Percentiles rank a stretch among this genome's conserved stretches.
These are phyloP conservation scores for Sarcomyxa edulis DNA, from an alignment of 768 basidiomycete species.

Conservation along the genomic window DNA sequence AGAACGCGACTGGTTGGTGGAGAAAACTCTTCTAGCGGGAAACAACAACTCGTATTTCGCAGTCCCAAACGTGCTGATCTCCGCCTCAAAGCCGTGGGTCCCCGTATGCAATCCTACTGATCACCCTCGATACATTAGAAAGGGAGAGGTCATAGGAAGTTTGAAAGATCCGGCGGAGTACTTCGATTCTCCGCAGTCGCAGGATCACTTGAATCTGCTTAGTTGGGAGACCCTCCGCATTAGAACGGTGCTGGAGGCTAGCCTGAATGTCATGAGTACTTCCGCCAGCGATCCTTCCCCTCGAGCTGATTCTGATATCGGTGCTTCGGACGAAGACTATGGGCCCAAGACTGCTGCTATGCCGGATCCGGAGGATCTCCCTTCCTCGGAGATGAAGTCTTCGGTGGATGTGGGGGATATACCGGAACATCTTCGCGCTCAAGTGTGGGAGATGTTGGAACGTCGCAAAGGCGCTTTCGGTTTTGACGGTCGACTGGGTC, in stretches of 20 bases:
- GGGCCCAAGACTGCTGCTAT: slow-evolving; percentile 17
- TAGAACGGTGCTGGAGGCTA: slow-evolving; percentile 1
- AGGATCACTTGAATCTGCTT: neutral
- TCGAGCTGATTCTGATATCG: slow-evolving; percentile 3
- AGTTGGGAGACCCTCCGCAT: too few relatives aligned
- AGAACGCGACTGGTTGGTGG: too few relatives aligned
- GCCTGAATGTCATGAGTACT: slow-evolving; percentile 3
- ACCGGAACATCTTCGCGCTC: slow-evolving; percentile 2
- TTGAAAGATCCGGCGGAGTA: slow-evolving; percentile 3
- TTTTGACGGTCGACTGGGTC: too few relatives aligned
- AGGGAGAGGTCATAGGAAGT: slow-evolving; percentile 10
- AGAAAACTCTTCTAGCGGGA: too few relatives aligned
- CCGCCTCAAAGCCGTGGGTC: slow-evolving; percentile 4
- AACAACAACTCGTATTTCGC: too few relatives aligned
- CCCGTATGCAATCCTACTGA: slow-evolving; percentile 12
- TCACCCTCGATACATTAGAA: slow-evolving; percentile 7
- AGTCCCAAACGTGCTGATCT: slow-evolving; percentile 11
- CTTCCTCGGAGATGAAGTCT: slow-evolving; percentile 1
- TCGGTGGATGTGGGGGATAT: slow-evolving; percentile 15
- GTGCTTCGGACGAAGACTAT: slow-evolving; percentile 13
- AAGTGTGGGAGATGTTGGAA: slow-evolving; percentile 12
- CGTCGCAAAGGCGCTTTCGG: too few relatives aligned
- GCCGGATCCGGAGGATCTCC: slow-evolving; percentile 14
- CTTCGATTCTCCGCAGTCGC: slow-evolving; percentile 6
- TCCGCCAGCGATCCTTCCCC: neutral